Conservation (phyloP, 2,329 filamentous ascomycete species). For the Amylocarpus encephaloides region DNA sequence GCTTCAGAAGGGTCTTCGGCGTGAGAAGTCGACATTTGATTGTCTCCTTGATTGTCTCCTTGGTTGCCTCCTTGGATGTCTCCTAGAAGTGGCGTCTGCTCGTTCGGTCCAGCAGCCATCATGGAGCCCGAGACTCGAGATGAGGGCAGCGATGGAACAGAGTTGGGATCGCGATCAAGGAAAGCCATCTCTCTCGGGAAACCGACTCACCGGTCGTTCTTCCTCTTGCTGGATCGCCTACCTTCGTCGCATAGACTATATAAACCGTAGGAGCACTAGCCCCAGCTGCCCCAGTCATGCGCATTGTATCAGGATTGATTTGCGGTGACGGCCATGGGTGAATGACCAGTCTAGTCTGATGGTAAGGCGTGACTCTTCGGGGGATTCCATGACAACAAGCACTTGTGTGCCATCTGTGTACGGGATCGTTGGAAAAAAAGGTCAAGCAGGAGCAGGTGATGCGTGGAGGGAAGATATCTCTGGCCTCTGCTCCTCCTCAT, state of each 20-base stretch:
- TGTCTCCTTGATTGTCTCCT: not conserved
- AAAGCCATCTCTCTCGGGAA: not conserved
- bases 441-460: too few relatives aligned
- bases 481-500: too few relatives aligned
- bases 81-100: not conserved
- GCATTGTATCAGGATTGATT: not conserved
- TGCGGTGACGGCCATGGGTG: not conserved
- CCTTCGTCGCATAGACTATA: not conserved
- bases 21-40: not conserved
- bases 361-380: too few relatives aligned
- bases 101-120: not conserved
- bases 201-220: not conserved
- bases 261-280: not conserved
- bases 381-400: too few relatives aligned
- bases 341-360: not conserved
- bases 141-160: not conserved
- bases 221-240: not conserved
- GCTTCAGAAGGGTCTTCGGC: not conserved
- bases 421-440: too few relatives aligned
- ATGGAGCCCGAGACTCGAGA: not conserved
- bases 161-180: not conserved
- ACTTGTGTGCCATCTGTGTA: too few relatives aligned
- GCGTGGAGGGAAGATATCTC: too few relatives aligned
- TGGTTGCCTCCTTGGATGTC: not conserved
- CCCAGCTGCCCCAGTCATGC: constrained; percentile 1